Evolutionary conservation across 345 rosid genomes (phyloP).

Genomic region (Corchorus olitorius): DNA sequence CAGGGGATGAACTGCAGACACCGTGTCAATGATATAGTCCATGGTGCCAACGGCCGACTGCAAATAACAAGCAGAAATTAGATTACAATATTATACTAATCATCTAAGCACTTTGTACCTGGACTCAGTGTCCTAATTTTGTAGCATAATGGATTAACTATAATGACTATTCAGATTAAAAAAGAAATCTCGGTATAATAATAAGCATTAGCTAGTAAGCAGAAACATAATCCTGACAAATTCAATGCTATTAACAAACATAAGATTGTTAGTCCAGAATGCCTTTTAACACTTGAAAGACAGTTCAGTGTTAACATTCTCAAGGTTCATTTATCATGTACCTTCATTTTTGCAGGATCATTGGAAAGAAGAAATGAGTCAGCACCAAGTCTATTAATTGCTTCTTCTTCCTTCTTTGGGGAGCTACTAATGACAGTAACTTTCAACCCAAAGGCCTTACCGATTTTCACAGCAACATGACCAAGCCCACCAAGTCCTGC

Average conservation of each 20-base stretch:
- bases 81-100: background rate
- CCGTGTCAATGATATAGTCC: conserved; percentile 88
- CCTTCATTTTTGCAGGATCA: conserved; percentile 72
- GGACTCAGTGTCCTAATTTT: background rate
- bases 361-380: conserved; percentile 61
- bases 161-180: background rate
- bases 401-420: conserved; percentile 56
- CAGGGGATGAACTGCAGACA: conserved; percentile 80
- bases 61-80: conserved; percentile 16
- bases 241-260: background rate
- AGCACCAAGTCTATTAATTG: conserved; percentile 53
- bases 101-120: background rate
- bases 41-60: conserved; percentile 69
- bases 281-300: background rate
- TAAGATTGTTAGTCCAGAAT: background rate
- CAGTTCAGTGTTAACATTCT: background rate
- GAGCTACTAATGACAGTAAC: conserved; percentile 85
- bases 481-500: conserved; percentile 95
- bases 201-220: conserved; percentile 1
- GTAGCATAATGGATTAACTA: background rate
- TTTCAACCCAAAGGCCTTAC: conserved; percentile 83
- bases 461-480: conserved; percentile 86
- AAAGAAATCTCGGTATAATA: background rate
- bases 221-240: background rate
- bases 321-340: conserved; percentile 20